phyloP scores from a whole-genome alignment of 116 monocot genomes.

The Trichopus zeylanicus region DNA sequence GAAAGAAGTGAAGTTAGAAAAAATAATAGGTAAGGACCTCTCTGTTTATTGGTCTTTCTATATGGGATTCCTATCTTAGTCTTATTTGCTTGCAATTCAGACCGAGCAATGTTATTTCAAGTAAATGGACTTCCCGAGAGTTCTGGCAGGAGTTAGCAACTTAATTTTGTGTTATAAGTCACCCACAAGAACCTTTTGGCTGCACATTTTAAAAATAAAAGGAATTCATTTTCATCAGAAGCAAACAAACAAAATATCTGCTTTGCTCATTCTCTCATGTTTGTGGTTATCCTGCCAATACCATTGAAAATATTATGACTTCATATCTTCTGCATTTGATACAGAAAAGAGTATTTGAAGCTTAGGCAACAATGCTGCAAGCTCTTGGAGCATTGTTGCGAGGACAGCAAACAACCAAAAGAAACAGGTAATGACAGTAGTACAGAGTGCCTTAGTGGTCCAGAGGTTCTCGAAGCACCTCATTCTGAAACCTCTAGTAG shows the following conservation, averaged over 20 bases:
- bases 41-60: neutral
- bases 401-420: conserved; percentile 15
- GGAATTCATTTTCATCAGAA: no score
- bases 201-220: neutral
- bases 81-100: neutral
- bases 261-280: neutral
- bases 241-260: neutral
- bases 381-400: conserved; percentile 11
- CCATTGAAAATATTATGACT: neutral
- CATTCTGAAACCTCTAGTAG: conserved; percentile 5
- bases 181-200: neutral
- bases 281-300: neutral
- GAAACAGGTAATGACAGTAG: conserved; percentile 11
- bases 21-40: conserved; percentile 22
- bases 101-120: neutral
- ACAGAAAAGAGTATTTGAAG: conserved; percentile 46
- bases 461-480: conserved; percentile 8
- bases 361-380: conserved; percentile 37
- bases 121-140: neutral
- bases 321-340: neutral
- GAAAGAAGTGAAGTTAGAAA: conserved; percentile 27
- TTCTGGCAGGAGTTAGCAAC: no score
- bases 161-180: no score
- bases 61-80: neutral
- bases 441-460: conserved; percentile 8